A percentile compares a stretch with the other conserved stretches of the same genome.
Evolutionary conservation across 371 early-diverging fungal species (phyloP).

Genomic region (Mortierella sp.): DNA sequence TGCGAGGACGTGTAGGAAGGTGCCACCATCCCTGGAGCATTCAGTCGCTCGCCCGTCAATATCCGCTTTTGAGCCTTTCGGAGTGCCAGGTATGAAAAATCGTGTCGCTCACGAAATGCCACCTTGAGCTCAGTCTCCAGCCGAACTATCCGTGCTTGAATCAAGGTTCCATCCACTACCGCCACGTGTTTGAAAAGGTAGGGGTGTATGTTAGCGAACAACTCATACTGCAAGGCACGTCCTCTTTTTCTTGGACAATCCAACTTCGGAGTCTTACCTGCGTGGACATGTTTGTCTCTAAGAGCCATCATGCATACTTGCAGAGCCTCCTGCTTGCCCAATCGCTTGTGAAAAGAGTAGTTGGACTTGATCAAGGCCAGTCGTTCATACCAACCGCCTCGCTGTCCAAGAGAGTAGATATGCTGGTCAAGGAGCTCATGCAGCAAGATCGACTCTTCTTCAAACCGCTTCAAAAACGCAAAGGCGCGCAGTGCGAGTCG

Average conservation of each 20-base stretch:
- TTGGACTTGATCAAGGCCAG: constrained; percentile 72
- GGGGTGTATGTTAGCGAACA: background rate
- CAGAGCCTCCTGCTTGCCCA: constrained; percentile 64
- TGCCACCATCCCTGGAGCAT: constrained; percentile 50
- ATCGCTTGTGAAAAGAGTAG: constrained; percentile 62
- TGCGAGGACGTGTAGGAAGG: constrained; percentile 51
- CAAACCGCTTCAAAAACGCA: constrained; percentile 70
- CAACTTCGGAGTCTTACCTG: constrained; percentile 22
- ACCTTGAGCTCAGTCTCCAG: constrained; percentile 67
- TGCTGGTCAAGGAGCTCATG: constrained; percentile 71
- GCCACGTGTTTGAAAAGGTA: background rate
- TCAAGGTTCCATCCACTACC: constrained; percentile 42
- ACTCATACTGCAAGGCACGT: background rate
- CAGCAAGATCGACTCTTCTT: constrained; percentile 69
- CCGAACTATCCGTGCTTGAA: constrained; percentile 60
- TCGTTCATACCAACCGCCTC: constrained; percentile 83
- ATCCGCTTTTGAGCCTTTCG: constrained; percentile 62
- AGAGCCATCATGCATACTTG: constrained; percentile 68
- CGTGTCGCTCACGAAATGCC: constrained; percentile 68
- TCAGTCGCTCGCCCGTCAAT: constrained; percentile 50
- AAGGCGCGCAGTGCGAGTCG: constrained; percentile 69
- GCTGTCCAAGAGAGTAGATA: constrained; percentile 66
- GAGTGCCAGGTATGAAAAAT: constrained; percentile 65
- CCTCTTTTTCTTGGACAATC: background rate
- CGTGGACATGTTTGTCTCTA: constrained; percentile 68